These are phyloP conservation scores for Leucosporidium yakuticum DNA, from an alignment of 768 basidiomycete genomes.

Conservation along the genomic window DNA sequence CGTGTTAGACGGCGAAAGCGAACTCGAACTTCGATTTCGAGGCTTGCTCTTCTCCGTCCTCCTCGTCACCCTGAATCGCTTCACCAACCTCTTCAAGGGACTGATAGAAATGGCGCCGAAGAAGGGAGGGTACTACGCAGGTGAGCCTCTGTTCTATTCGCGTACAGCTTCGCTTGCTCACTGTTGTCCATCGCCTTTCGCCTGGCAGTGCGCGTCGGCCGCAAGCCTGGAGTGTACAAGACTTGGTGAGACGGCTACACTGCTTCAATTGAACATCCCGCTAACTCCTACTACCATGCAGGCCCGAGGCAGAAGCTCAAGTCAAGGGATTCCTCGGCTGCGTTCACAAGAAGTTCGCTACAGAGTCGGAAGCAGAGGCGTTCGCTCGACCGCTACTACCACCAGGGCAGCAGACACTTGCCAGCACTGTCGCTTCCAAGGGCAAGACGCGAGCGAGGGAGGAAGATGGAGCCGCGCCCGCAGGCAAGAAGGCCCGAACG, in stretches of 20 bases:
- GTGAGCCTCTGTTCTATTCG: too few species aligned
- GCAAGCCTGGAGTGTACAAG: constrained; percentile 44
- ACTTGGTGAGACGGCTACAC: constrained; percentile 54
- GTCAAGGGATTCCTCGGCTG: constrained; percentile 59
- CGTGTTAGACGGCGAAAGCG: too few species aligned
- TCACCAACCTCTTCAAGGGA: too few species aligned
- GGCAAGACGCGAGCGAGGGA: neutral
- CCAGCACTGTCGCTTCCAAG: neutral
- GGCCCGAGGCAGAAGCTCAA: constrained; percentile 67
- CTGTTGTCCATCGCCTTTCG: too few species aligned
- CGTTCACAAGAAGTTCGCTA: constrained; percentile 65
- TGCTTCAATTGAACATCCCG: neutral
- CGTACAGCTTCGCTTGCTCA: too few species aligned
- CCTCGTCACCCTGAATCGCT: too few species aligned
- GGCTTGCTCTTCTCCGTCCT: too few species aligned
- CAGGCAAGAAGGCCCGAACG: neutral
- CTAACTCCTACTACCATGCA: constrained; percentile 39
- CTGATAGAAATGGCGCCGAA: too few species aligned
- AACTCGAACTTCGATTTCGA: too few species aligned
- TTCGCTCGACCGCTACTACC: constrained; percentile 45
- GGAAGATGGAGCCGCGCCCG: neutral
- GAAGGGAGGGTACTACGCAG: too few species aligned
- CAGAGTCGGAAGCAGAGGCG: constrained; percentile 54
- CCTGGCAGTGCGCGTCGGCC: neutral
- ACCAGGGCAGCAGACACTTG: neutral